Percentiles rank a stretch among this genome's conserved stretches.
Evolutionary conservation across 768 basidiomycete species (phyloP).

Genomic region (Albatrellus ellisii): DNA sequence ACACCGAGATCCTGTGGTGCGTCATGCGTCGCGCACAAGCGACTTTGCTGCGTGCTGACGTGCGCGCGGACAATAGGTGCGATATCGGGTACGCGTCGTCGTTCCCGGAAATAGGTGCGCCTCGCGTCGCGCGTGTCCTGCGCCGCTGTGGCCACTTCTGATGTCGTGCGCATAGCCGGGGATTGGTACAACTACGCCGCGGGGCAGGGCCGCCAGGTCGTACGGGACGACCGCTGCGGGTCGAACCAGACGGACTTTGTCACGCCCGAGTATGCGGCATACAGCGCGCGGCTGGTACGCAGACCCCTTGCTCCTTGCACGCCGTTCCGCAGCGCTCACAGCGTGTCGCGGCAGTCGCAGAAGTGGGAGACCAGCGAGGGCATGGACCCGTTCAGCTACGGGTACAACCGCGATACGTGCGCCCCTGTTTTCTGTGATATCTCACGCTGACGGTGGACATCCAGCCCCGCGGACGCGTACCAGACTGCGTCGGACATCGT

Average conservation of each 20-base stretch:
- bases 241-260: constrained; percentile 10
- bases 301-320: constrained; percentile 27
- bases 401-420: constrained; percentile 19
- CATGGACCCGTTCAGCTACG: constrained; percentile 41
- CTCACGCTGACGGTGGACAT: neutral
- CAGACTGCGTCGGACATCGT: neutral
- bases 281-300: constrained; percentile 26
- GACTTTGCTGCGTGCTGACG: constrained; percentile 23
- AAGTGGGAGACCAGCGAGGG: constrained; percentile 50
- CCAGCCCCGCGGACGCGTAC: neutral
- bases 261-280: constrained; percentile 11
- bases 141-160: neutral
- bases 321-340: constrained; percentile 29
- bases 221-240: constrained; percentile 12
- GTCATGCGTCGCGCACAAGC: neutral
- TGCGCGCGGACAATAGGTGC: constrained; percentile 13
- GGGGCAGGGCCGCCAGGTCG: constrained; percentile 10
- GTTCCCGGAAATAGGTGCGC: constrained; percentile 8
- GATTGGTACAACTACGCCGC: constrained; percentile 13
- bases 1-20: constrained; percentile 12
- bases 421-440: neutral
- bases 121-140: neutral
- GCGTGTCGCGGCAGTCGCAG: constrained; percentile 28
- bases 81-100: constrained; percentile 29
- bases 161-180: neutral